Percentiles rank a stretch among this genome's conserved stretches.
Evolutionary conservation across 1,284 basidiomycete species (phyloP).

Genomic region (Sanghuangporus weigelae): DNA sequence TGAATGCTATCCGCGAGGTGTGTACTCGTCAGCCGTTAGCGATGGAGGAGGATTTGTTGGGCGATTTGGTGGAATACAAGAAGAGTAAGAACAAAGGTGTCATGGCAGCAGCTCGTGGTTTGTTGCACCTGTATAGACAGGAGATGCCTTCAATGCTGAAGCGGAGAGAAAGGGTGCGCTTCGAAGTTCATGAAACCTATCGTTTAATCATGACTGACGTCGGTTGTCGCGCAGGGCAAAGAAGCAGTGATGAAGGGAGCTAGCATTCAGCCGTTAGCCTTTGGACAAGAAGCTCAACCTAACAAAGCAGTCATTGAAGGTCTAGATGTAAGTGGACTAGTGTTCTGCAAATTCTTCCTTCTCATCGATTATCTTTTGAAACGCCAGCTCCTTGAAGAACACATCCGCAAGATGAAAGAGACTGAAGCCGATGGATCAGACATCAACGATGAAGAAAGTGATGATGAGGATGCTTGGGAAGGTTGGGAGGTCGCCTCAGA

Average conservation of each 20-base stretch:
- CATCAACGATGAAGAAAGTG: constrained; percentile 49
- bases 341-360: background rate
- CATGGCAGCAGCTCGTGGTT: constrained; percentile 79
- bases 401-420: constrained; percentile 65
- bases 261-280: constrained; percentile 58
- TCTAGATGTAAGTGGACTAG: constrained; percentile 53
- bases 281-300: constrained; percentile 72
- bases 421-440: constrained; percentile 52
- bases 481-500: constrained; percentile 88
- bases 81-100: constrained; percentile 96
- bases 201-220: background rate
- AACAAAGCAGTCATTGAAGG: constrained; percentile 86
- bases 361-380: constrained; percentile 7
- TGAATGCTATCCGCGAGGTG: constrained; percentile 94
- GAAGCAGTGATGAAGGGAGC: constrained; percentile 69
- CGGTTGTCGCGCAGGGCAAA: constrained; percentile 59
- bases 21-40: constrained; percentile 93
- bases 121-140: constrained; percentile 92
- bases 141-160: constrained; percentile 94
- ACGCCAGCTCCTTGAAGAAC: constrained; percentile 79
- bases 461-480: constrained; percentile 78
- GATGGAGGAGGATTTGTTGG: constrained; percentile 91
- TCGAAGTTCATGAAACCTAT: background rate
- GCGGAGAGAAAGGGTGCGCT: constrained; percentile 73
- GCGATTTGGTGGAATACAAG: constrained; percentile 91